phyloP scores from a whole-genome alignment of 208 protist genomes.

The Endotrypanum monterogeii region DNA sequence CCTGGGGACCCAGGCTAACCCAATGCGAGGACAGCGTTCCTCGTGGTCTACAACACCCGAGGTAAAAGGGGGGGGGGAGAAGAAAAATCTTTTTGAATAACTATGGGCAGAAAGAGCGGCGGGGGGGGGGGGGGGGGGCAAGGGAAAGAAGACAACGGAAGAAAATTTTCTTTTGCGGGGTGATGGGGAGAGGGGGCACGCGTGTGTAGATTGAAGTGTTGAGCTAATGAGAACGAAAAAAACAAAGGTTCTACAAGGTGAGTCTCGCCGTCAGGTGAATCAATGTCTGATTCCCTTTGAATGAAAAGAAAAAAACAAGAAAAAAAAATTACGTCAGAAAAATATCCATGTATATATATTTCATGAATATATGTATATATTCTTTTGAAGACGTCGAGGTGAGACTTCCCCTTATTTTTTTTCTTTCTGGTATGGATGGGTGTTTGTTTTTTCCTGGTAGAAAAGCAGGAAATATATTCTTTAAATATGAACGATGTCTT shows the following conservation, averaged over 20 bases:
- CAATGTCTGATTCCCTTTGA: not conserved
- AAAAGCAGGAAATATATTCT: not conserved
- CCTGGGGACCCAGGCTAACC: no score
- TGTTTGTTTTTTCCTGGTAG: not conserved
- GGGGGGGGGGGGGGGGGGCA: no score
- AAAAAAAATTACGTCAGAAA: not conserved
- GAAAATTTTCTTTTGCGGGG: slow-evolving; percentile 1
- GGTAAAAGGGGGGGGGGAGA: not conserved
- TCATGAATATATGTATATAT: no score
- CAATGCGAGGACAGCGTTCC: no score
- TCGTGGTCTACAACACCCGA: not conserved
- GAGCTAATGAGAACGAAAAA: not conserved
- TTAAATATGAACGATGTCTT: no score
- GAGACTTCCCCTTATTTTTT: not conserved
- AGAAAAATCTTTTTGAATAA: not conserved
- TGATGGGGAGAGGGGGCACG: no score
- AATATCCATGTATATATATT: not conserved
- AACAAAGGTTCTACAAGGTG: not conserved
- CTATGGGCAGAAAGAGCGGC: not conserved
- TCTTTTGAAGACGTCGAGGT: not conserved
- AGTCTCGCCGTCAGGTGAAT: not conserved
- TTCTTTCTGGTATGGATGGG: not conserved
- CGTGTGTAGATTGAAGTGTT: not conserved
- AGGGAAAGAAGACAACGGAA: not conserved
- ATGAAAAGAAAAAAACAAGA: not conserved